Percentiles rank a stretch among this genome's conserved stretches.
Conservation (phyloP, 2,329 filamentous ascomycete genomes). For the Dothideomycetidae sp. region DNA sequence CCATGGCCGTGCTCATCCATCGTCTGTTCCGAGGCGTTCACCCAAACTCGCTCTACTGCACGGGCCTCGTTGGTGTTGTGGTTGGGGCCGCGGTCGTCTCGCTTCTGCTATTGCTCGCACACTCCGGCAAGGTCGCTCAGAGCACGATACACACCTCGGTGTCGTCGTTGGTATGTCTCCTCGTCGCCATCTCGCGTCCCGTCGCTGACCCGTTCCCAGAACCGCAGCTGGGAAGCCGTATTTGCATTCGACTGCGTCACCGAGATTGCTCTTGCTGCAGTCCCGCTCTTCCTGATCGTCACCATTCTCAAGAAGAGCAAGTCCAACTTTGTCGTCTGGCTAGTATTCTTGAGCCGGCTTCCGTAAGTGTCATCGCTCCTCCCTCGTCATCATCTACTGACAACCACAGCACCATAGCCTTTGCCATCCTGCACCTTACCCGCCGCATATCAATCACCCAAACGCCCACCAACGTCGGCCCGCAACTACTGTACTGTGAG, state of each 20-base stretch:
- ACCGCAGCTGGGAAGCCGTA: slow-evolving; percentile 6
- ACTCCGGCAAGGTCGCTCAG: slow-evolving; percentile 3
- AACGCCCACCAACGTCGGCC: neutral
- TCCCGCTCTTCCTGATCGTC: slow-evolving; percentile 9
- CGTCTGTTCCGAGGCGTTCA: slow-evolving; percentile 9
- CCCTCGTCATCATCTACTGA: no score
- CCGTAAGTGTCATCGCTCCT: slow-evolving; percentile 5
- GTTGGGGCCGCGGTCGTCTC: slow-evolving; percentile 2
- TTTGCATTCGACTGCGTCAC: slow-evolving; percentile 8
- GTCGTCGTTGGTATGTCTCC: slow-evolving; percentile 2
- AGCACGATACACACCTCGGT: neutral
- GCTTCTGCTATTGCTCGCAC: slow-evolving; percentile 1
- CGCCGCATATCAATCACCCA: neutral
- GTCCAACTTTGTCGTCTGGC: slow-evolving; percentile 7
- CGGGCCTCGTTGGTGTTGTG: neutral
- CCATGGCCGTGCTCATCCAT: slow-evolving; percentile 9
- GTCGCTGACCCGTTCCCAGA: neutral
- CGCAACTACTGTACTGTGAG: neutral
- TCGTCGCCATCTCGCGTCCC: neutral
- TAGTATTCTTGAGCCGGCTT: slow-evolving; percentile 6
- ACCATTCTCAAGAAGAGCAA: slow-evolving; percentile 9
- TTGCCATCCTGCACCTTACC: slow-evolving; percentile 4
- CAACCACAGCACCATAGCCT: no score
- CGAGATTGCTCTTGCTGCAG: slow-evolving; percentile 10
- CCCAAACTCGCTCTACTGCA: slow-evolving; percentile 6